These are phyloP conservation scores for Erigeron philadelphicus DNA, from an alignment of 140 eudicot species.

Conservation along the genomic window DNA sequence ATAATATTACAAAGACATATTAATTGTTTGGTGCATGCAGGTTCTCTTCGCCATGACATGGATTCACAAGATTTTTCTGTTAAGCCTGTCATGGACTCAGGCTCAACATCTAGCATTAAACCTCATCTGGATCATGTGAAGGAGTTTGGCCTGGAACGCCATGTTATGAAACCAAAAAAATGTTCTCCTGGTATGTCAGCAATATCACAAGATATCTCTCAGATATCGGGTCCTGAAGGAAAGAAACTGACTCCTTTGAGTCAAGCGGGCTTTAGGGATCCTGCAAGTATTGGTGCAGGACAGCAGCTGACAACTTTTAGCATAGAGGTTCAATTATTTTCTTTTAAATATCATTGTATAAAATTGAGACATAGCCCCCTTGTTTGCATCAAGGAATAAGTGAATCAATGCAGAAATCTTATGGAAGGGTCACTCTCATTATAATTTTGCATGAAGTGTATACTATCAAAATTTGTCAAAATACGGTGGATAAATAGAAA, in stretches of 20 bases:
- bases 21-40: conserved; percentile 24
- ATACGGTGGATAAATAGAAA: too few relatives aligned
- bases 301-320: conserved; percentile 87
- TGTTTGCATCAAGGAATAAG: conserved; percentile 22
- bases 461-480: background rate
- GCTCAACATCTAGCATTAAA: conserved; percentile 17
- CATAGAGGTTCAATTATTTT: conserved; percentile 50
- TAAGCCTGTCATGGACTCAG: conserved; percentile 29
- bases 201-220: conserved; percentile 58
- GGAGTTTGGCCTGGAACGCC: conserved; percentile 32
- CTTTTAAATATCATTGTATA: background rate
- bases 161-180: conserved; percentile 26
- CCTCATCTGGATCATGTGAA: conserved; percentile 25
- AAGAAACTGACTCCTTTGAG: conserved; percentile 78
- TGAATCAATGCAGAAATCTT: conserved; percentile 6
- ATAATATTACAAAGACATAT: conserved; percentile 2
- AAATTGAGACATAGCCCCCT: background rate
- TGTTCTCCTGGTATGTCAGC: conserved; percentile 13
- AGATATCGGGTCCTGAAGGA: conserved; percentile 84
- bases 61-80: conserved; percentile 29
- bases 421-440: background rate
- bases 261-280: conserved; percentile 86
- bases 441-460: background rate
- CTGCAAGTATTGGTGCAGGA: conserved; percentile 83
- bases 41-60: conserved; percentile 22